Evolutionary conservation across 805 yeast species (phyloP).

Genomic region (Yamadazyma tumulicola): DNA sequence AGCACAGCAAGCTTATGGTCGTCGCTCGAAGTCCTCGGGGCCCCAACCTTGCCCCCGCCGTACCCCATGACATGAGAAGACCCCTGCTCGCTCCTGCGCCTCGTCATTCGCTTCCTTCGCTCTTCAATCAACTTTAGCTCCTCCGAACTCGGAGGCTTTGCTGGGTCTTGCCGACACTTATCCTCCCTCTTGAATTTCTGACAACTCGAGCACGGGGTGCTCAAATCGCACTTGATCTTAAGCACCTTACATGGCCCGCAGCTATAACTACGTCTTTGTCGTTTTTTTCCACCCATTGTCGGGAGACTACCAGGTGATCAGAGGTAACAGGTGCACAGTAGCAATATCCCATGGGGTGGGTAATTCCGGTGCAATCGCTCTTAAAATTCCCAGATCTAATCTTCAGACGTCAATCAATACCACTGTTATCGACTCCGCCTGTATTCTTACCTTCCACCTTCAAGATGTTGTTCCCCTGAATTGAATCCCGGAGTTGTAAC

Average conservation of each 20-base stretch:
- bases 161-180: slow-evolving; percentile 38
- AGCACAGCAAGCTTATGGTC: too few relatives aligned
- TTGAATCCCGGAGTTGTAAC: too few relatives aligned
- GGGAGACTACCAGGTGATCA: neutral
- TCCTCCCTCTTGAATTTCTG: slow-evolving; percentile 32
- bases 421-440: too few relatives aligned
- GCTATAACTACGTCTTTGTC: slow-evolving; percentile 49
- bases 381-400: too few relatives aligned
- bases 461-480: too few relatives aligned
- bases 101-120: slow-evolving; percentile 21
- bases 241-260: slow-evolving; percentile 56
- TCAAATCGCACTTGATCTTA: slow-evolving; percentile 51
- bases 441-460: too few relatives aligned
- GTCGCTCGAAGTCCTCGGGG: too few relatives aligned
- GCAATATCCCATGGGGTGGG: too few relatives aligned
- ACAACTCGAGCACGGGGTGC: slow-evolving; percentile 47
- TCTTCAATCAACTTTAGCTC: slow-evolving; percentile 30
- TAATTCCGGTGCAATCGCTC: too few relatives aligned
- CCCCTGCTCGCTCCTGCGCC: slow-evolving; percentile 3
- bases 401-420: too few relatives aligned
- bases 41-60: too few relatives aligned
- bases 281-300: slow-evolving; percentile 15
- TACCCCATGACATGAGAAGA: too few relatives aligned
- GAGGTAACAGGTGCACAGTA: neutral
- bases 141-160: slow-evolving; percentile 42